Evolutionary conservation across 768 basidiomycete genomes (phyloP).

Genomic region (Daedaleopsis nitida): DNA sequence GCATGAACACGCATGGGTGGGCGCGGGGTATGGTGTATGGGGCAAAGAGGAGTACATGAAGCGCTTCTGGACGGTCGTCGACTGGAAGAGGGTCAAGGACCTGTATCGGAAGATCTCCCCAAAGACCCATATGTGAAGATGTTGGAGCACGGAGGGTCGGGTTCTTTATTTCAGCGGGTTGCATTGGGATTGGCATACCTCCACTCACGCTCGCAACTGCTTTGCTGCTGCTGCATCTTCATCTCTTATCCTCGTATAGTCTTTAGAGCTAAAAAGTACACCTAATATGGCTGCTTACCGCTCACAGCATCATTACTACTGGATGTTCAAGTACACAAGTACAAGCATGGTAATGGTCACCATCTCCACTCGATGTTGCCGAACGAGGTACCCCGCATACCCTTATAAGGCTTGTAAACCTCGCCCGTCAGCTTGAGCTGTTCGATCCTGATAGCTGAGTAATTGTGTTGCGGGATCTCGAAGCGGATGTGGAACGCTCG

Average conservation of each 20-base stretch:
- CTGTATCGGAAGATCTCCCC: constrained; percentile 25
- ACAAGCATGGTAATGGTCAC: constrained; percentile 17
- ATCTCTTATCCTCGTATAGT: constrained; percentile 22
- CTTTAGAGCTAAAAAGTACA: constrained; percentile 23
- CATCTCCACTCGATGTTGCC: constrained; percentile 69
- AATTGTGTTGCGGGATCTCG: constrained; percentile 67
- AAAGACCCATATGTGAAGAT: too few relatives aligned
- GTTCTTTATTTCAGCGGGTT: too few relatives aligned
- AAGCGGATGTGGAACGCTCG: constrained; percentile 76
- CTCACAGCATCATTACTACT: background rate
- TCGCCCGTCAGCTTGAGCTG: constrained; percentile 82
- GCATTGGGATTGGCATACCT: background rate
- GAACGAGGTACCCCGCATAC: constrained; percentile 69
- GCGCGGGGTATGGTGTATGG: constrained; percentile 85
- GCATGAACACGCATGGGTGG: constrained; percentile 87
- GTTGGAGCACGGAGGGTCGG: too few relatives aligned
- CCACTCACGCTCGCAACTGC: background rate
- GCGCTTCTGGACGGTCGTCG: constrained; percentile 80
- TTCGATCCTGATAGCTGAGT: constrained; percentile 82
- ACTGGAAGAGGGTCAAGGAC: constrained; percentile 66
- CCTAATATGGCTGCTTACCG: constrained; percentile 7
- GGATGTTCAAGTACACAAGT: constrained; percentile 1
- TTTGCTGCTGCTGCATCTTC: constrained; percentile 1
- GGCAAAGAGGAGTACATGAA: constrained; percentile 86
- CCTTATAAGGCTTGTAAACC: constrained; percentile 89